Conservation (phyloP, 345 rosid species). For the Isatis tinctoria region DNA sequence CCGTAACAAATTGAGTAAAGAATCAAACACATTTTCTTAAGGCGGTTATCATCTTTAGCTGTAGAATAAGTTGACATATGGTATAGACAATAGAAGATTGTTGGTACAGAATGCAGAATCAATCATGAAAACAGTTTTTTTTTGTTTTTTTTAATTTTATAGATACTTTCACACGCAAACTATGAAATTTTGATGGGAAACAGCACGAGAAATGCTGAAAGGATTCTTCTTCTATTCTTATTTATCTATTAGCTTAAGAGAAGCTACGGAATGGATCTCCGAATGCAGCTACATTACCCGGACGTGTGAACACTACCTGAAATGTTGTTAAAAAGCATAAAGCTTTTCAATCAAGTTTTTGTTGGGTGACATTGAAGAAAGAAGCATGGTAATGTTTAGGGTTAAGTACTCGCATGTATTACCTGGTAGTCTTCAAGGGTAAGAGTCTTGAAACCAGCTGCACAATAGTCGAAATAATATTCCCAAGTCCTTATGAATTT, state of each 20-base stretch:
- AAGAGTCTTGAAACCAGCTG: conserved; percentile 67
- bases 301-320: conserved; percentile 66
- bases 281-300: conserved; percentile 55
- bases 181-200: background rate
- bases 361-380: background rate
- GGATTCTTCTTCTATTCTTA: background rate
- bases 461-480: conserved; percentile 76
- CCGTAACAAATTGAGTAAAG: too few species aligned
- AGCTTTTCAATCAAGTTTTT: background rate
- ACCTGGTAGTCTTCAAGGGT: conserved; percentile 15
- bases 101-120: background rate
- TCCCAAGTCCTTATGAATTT: conserved; percentile 82
- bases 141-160: background rate
- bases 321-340: background rate
- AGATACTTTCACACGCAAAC: background rate
- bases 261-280: conserved; percentile 42
- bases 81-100: background rate
- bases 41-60: too few species aligned
- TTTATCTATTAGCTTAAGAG: conserved; percentile 25
- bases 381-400: background rate
- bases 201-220: background rate
- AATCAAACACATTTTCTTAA: too few species aligned
- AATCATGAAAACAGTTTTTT: background rate
- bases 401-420: background rate
- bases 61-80: background rate